Evolutionary conservation across 768 basidiomycete species (phyloP).

Genomic region (Leccinum truebloodii): DNA sequence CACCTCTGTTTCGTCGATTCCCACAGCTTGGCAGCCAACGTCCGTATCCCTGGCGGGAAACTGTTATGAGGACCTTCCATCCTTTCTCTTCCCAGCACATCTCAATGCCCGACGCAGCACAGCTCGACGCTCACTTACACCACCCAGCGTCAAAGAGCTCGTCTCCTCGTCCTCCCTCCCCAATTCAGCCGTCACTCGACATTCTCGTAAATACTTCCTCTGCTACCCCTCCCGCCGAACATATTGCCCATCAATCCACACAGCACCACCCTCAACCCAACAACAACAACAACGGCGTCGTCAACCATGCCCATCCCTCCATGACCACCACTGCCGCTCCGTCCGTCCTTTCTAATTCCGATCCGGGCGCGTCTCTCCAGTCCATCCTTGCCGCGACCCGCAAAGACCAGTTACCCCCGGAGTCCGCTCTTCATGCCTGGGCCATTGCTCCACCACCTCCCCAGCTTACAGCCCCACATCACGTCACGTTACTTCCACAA

Average conservation of each 20-base stretch:
- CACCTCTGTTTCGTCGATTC: slow-evolving; percentile 44
- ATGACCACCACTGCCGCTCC: slow-evolving; percentile 31
- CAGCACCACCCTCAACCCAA: slow-evolving; percentile 34
- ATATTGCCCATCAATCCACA: slow-evolving; percentile 34
- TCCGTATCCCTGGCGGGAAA: slow-evolving; percentile 42
- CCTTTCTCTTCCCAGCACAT: slow-evolving; percentile 44
- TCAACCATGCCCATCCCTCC: slow-evolving; percentile 31
- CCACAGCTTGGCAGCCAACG: slow-evolving; percentile 44
- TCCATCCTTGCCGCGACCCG: slow-evolving; percentile 37
- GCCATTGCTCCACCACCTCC: slow-evolving; percentile 31
- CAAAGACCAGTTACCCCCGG: slow-evolving; percentile 34
- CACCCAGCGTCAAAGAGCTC: slow-evolving; percentile 38
- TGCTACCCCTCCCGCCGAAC: slow-evolving; percentile 23
- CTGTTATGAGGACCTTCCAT: slow-evolving; percentile 46
- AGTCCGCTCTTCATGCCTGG: slow-evolving; percentile 41
- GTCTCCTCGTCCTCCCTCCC: slow-evolving; percentile 50
- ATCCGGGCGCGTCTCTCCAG: slow-evolving; percentile 41
- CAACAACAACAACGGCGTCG: slow-evolving; percentile 26
- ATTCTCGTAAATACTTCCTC: slow-evolving; percentile 35
- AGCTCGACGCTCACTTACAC: slow-evolving; percentile 34
- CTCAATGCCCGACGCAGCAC: slow-evolving; percentile 42
- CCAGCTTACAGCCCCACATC: slow-evolving; percentile 33
- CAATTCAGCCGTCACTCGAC: slow-evolving; percentile 42
- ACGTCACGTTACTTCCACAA: slow-evolving; percentile 37
- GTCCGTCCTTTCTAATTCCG: slow-evolving; percentile 39